A percentile compares a stretch with the other conserved stretches of the same genome.
Evolutionary conservation across 1,284 basidiomycete genomes (phyloP).

Genomic region (Apiotrichum mycotoxinovorans): DNA sequence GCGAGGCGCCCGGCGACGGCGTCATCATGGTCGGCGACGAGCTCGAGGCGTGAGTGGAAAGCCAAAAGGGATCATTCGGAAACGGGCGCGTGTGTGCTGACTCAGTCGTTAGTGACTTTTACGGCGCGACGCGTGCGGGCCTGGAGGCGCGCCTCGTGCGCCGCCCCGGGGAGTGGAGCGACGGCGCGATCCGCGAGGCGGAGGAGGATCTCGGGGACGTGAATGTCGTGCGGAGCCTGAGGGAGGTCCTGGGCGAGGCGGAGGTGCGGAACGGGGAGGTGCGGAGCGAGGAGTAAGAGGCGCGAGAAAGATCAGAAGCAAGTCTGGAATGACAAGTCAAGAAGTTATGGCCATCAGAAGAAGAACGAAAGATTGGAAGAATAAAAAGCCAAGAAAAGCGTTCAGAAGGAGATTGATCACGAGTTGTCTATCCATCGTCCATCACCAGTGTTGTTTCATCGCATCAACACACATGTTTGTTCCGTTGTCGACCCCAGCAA

Average conservation of each 20-base stretch:
- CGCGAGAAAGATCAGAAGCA: neutral
- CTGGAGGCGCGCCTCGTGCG: constrained; percentile 44
- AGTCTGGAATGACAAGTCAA: neutral
- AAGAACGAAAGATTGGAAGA: no score
- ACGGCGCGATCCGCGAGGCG: constrained; percentile 38
- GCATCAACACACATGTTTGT: no score
- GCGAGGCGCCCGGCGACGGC: constrained; percentile 29
- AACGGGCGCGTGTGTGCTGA: no score
- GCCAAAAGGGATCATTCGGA: no score
- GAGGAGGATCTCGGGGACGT: constrained; percentile 37
- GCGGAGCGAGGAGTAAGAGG: neutral
- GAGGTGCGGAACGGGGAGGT: constrained; percentile 1
- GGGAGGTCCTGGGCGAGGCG: constrained; percentile 33
- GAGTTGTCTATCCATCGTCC: no score
- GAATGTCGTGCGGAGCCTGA: constrained; percentile 25
- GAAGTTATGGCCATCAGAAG: no score
- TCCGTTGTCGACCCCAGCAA: no score
- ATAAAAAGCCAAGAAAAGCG: no score
- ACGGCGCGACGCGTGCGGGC: constrained; percentile 34
- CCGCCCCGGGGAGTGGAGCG: constrained; percentile 43
- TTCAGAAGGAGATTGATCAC: no score
- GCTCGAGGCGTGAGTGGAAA: constrained; percentile 43
- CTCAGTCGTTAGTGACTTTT: constrained; percentile 44
- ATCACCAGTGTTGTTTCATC: no score
- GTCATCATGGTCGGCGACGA: constrained; percentile 51